Base-by-base conservation (phyloP, 768 basidiomycete genomes). In the Boletellus ananiceps region DNA sequence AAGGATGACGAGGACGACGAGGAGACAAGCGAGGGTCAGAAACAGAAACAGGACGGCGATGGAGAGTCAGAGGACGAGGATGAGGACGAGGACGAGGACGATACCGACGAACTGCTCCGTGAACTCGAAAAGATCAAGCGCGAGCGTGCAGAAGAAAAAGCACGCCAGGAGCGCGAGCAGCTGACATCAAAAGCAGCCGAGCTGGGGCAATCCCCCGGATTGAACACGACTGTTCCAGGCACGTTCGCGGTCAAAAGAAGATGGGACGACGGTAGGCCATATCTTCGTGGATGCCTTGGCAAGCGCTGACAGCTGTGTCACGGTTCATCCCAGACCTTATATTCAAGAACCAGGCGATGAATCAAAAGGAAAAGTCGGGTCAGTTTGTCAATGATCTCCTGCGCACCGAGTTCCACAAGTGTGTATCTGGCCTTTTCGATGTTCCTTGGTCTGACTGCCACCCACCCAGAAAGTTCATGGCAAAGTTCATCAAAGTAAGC, bases 111-210 rank as follows among this genome's bases (percentile, higher is more conserved):
- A 60, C 76, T 99, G 19, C 74, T 99, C 53, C 84, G 93, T 21
- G 96, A 99, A 66, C 77, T 99, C n/a, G 95, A 96, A 70, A 97
- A 95, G 74, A 97, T 98, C 58, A 97, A 96, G 70, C 85, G 85
- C 40, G 94, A 98, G 63, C 79, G 95, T 9, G 94, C 94, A 11
- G 94, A 88, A 60, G 96, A 98, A 69, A 93, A 93, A 63, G 86
- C 78, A 33, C 76, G 88, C 38, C 74, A 82, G 65, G 95, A 96
- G 37, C 75, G 75, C 36, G 92, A 92, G 61, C 78, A 87, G 57
- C 78, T 81, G 7, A 87, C 77, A 1, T 67, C 75, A 14, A 67
- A 75, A 8, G 79, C 79, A 19, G 79, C 82, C 31, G 71, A 93
- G 6, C 75, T 99, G 3, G 92, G 90, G 1, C 84, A 90, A 55